Evolutionary conservation across 1,139 yeast species (phyloP).

Genomic region (Yamadazyma oceani): DNA sequence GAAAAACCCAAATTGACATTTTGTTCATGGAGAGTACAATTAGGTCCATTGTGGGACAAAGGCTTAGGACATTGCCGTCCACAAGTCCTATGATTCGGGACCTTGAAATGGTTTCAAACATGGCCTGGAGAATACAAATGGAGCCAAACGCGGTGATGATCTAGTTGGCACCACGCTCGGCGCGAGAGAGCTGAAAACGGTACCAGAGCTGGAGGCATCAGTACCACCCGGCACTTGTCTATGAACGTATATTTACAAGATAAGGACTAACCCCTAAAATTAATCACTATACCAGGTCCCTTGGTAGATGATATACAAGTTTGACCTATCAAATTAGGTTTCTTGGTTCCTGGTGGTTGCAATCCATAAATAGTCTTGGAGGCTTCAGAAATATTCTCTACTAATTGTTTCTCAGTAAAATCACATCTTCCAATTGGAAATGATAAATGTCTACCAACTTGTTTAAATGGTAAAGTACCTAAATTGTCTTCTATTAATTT

Average conservation of each 20-base stretch:
- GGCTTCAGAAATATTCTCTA: conserved; percentile 70
- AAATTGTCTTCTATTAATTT: conserved; percentile 53
- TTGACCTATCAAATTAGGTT: conserved; percentile 70
- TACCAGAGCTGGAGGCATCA: too few relatives aligned
- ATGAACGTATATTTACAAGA: conserved; percentile 4
- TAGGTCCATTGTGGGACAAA: conserved; percentile 61
- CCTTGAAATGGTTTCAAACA: conserved; percentile 11
- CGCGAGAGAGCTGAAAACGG: background rate
- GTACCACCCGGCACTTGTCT: too few relatives aligned
- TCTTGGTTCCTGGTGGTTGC: conserved; percentile 58
- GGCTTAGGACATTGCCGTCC: conserved; percentile 42
- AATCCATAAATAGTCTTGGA: conserved; percentile 63
- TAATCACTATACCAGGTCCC: conserved; percentile 80
- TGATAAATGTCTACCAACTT: conserved; percentile 58
- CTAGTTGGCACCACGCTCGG: too few relatives aligned
- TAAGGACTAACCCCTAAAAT: conserved; percentile 30
- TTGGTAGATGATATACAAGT: conserved; percentile 68
- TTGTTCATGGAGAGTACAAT: conserved; percentile 49
- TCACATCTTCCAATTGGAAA: conserved; percentile 78
- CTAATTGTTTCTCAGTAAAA: conserved; percentile 74
- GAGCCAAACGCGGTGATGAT: too few relatives aligned
- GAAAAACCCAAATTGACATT: conserved; percentile 51
- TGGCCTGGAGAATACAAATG: conserved; percentile 1
- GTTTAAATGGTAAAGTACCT: conserved; percentile 74
- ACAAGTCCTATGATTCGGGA: conserved; percentile 35